Conservation (phyloP, 1,139 yeast species). For the Lodderomyces orthopsilosis region DNA sequence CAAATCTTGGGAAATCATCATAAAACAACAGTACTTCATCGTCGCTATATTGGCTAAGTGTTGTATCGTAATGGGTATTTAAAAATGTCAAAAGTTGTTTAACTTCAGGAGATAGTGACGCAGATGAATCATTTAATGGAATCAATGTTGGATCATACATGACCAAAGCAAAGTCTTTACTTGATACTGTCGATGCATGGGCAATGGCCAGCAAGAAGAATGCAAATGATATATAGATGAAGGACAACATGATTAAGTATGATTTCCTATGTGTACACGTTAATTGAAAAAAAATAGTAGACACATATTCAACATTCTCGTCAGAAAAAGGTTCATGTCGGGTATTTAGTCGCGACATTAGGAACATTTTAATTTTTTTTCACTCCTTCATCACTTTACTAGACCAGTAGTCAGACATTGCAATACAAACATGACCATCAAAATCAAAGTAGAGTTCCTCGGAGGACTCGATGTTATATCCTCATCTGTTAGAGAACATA, state of each 20-base stretch:
- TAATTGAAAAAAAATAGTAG: not conserved
- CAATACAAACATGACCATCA: constrained; percentile 19
- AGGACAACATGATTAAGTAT: not conserved
- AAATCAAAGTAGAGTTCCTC: constrained; percentile 44
- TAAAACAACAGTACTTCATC: constrained; percentile 24
- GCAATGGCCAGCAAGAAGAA: constrained; percentile 12
- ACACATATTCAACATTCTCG: constrained; percentile 1
- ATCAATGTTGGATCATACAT: constrained; percentile 30
- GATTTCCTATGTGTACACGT: not conserved
- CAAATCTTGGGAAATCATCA: constrained; percentile 24
- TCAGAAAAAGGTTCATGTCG: constrained; percentile 3
- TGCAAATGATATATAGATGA: constrained; percentile 11
- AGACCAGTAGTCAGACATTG: no score
- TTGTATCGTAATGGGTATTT: constrained; percentile 22
- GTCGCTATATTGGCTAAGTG: constrained; percentile 27
- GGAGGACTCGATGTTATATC: constrained; percentile 77
- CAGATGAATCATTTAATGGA: constrained; percentile 20
- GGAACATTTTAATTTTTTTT: not conserved
- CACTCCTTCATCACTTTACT: constrained; percentile 1
- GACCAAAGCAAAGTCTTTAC: constrained; percentile 24
- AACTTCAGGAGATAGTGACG: constrained; percentile 17
- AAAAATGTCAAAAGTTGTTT: constrained; percentile 22
- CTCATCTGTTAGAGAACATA: constrained; percentile 47
- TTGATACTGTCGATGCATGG: constrained; percentile 7
- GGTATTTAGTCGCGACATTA: not conserved